Conservation (phyloP, 148 eudicot species). For the Camellia lanceoleosa region DNA sequence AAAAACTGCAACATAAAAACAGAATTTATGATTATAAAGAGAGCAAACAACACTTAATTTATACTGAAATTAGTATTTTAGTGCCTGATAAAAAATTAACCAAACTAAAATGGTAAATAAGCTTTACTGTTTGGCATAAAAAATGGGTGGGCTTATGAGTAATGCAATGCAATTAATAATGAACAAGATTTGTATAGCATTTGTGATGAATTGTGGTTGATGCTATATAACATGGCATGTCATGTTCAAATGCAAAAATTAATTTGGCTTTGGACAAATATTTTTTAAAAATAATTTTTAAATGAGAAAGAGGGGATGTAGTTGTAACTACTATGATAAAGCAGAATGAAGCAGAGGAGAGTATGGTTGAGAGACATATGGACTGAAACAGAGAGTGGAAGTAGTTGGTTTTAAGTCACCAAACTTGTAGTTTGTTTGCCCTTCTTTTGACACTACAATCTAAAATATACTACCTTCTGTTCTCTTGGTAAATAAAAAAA, state of each 20-base stretch:
- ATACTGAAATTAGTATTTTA: neutral
- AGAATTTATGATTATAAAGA: neutral
- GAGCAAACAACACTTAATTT: neutral
- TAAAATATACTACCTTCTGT: neutral
- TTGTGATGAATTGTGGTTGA: neutral
- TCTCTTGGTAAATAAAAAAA: too few species aligned
- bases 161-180: neutral
- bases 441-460: neutral
- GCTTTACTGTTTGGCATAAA: too few species aligned
- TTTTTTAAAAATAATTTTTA: neutral
- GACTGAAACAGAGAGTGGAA: neutral
- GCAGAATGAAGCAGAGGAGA: neutral
- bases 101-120: too few species aligned
- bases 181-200: neutral
- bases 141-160: too few species aligned
- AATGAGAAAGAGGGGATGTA: neutral
- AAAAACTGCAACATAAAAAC: neutral
- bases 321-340: slow-evolving; percentile 15
- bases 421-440: slow-evolving; percentile 3
- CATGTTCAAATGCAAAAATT: neutral
- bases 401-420: slow-evolving; percentile 23
- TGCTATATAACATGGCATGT: too few species aligned
- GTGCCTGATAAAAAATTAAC: too few species aligned
- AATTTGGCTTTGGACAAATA: neutral
- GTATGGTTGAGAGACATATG: neutral